Evolutionary conservation across 306 rosid genomes (phyloP), one percentile per base, ranked within the genome.

Genomic region (Dalbergia cochinchinensis): DNA sequence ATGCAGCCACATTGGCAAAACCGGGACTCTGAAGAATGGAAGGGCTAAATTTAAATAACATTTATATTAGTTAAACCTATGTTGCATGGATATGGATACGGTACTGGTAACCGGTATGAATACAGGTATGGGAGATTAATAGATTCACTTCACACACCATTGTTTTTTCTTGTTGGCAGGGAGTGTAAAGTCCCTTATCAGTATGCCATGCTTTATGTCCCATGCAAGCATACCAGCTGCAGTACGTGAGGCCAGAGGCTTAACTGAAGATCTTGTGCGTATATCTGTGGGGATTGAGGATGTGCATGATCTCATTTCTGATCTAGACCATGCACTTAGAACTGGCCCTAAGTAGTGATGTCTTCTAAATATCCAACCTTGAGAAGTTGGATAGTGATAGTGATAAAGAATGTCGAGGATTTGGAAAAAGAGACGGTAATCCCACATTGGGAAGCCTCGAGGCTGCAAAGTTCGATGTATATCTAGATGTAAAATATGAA

Each of bases 101-200:
- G 31, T 1, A 26, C 31, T 3, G 31, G 31, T 26, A 26, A 1
- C 2, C 3, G 31, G 3, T 26, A 26, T 0, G 2, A 26, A 26
- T 26, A 26, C 31, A 1, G 31, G 31, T 26, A 1, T 26, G 31
- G 41, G 20, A 53, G 8, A 15, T 53, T 53, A 53, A 6, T 53
- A 53, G 59, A 53, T 53, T 14, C 20, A 53, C 8, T n/a, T 53
- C 15, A 37, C 20, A 15, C 20, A 5, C 8, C 22, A 12, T 47
- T 19, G 12, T 22, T 5, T 69, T 65, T 63, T 73, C 20, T 68
- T 63, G 20, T 80, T 66, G 74, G 59, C 87, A 95, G 97, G 97
- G 76, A 92, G 97, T 77, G 97, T 92, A 34, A 90, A 95, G 90
- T 95, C 99, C 72, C 94, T 95, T 6, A 92, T 92, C 66, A 91